Percentiles rank a stretch among this genome's conserved stretches.
These are phyloP conservation scores for Kernera saxatilis DNA, from an alignment of 345 rosid species.

Conservation along the genomic window DNA sequence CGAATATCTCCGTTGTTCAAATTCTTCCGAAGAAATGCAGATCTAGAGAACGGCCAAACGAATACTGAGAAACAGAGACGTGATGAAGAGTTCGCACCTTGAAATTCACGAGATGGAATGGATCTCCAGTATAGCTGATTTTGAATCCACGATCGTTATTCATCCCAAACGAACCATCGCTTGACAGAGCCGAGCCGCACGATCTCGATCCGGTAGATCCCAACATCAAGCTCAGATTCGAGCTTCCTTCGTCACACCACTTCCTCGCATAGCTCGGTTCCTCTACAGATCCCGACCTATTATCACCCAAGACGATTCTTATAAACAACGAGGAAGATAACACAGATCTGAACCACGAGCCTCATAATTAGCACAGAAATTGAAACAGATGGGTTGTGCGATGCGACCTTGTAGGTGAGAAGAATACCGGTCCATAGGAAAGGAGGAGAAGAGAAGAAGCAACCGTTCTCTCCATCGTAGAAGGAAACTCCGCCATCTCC, in stretches of 20 bases:
- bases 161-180: constrained; percentile 35
- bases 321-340: background rate
- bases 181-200: constrained; percentile 39
- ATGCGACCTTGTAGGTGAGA: constrained; percentile 33
- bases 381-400: background rate
- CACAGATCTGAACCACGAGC: background rate
- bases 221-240: constrained; percentile 39
- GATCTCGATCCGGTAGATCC: constrained; percentile 34
- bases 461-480: constrained; percentile 49
- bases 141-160: background rate
- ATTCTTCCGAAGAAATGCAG: background rate
- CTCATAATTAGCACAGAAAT: background rate
- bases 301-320: background rate
- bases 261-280: constrained; percentile 11
- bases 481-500: constrained; percentile 54
- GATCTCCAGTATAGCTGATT: constrained; percentile 4
- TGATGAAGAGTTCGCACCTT: constrained; percentile 38
- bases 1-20: background rate
- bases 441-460: constrained; percentile 86
- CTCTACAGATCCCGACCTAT: constrained; percentile 16
- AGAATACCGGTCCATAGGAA: constrained; percentile 32
- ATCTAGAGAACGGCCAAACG: constrained; percentile 12
- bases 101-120: constrained; percentile 34
- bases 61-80: constrained; percentile 14
- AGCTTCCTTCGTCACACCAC: constrained; percentile 28